These are phyloP conservation scores for Talaromyces ruber DNA, from an alignment of 495 filamentous ascomycete species.

Conservation along the genomic window DNA sequence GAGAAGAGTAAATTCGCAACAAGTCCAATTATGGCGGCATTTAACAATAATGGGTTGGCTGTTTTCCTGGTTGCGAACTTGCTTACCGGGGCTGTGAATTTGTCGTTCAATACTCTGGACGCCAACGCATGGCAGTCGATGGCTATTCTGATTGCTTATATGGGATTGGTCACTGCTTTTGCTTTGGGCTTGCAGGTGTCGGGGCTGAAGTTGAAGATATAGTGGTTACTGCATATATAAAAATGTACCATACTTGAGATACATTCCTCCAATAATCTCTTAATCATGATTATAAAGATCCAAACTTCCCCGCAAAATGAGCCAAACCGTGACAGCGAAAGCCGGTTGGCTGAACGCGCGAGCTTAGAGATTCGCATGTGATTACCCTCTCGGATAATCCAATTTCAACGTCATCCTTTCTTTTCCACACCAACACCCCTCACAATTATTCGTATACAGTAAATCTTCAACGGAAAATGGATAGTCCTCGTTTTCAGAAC, in stretches of 20 bases:
- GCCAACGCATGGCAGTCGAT: slow-evolving; percentile 54
- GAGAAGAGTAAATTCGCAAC: slow-evolving; percentile 63
- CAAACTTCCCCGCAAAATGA: background rate
- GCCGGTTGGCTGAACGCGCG: background rate
- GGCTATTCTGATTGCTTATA: slow-evolving; percentile 66
- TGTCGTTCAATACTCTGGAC: slow-evolving; percentile 74
- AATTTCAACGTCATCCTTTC: background rate
- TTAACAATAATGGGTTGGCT: slow-evolving; percentile 80
- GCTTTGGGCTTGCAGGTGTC: slow-evolving; percentile 64
- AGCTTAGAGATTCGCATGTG: slow-evolving; percentile 9
- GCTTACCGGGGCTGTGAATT: slow-evolving; percentile 79
- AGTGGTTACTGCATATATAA: background rate
- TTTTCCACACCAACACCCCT: background rate
- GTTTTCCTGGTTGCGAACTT: slow-evolving; percentile 87
- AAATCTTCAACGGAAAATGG: background rate
- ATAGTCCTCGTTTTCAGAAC: slow-evolving; percentile 21
- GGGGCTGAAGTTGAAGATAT: slow-evolving; percentile 63
- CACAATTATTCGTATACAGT: background rate
- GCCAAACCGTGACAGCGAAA: background rate
- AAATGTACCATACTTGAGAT: background rate
- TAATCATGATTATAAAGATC: background rate
- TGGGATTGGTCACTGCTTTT: slow-evolving; percentile 50
- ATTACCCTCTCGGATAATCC: background rate
- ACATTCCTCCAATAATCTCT: background rate
- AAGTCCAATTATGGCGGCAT: slow-evolving; percentile 68